phyloP scores from a whole-genome alignment of 352 stramenopile genomes.

The Thalassiosira oceanica region DNA sequence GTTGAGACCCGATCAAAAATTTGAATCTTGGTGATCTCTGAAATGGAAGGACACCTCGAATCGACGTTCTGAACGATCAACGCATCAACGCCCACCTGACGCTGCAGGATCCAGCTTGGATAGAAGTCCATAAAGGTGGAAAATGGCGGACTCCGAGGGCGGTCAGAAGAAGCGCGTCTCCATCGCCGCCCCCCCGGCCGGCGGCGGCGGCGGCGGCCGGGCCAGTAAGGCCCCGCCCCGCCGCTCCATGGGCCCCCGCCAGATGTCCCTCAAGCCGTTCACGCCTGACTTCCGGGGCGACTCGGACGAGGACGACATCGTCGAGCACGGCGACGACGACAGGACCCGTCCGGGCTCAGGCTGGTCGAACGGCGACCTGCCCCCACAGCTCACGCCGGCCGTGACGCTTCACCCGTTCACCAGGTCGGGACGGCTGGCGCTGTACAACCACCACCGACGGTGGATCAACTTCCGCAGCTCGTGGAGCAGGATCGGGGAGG shows the following conservation, averaged over 20 bases:
- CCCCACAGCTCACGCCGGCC: slow-evolving; percentile 26
- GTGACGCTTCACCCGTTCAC: slow-evolving; percentile 63
- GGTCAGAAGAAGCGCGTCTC: background rate
- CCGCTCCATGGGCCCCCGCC: slow-evolving; percentile 13
- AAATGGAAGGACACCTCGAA: no score
- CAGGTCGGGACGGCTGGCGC: slow-evolving; percentile 47
- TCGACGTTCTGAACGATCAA: no score
- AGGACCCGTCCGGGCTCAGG: slow-evolving; percentile 29
- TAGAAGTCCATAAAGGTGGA: no score
- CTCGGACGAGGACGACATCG: slow-evolving; percentile 37
- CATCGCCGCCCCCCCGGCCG: background rate
- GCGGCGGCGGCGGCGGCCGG: background rate
- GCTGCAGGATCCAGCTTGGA: no score
- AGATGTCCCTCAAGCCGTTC: slow-evolving; percentile 35
- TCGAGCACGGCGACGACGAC: slow-evolving; percentile 8
- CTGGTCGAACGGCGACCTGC: slow-evolving; percentile 63
- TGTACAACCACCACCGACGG: slow-evolving; percentile 64
- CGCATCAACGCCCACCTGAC: no score
- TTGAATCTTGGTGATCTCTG: no score
- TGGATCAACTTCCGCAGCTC: slow-evolving; percentile 63
- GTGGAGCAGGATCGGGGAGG: slow-evolving; percentile 65
- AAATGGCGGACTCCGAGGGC: no score
- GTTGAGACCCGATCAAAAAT: no score
- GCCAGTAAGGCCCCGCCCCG: background rate
- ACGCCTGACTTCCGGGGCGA: slow-evolving; percentile 25